Percentiles rank a stretch among this genome's conserved stretches.
phyloP scores from a whole-genome alignment of 1,284 basidiomycete species.

The Mycosarcoma mackinlayi region DNA sequence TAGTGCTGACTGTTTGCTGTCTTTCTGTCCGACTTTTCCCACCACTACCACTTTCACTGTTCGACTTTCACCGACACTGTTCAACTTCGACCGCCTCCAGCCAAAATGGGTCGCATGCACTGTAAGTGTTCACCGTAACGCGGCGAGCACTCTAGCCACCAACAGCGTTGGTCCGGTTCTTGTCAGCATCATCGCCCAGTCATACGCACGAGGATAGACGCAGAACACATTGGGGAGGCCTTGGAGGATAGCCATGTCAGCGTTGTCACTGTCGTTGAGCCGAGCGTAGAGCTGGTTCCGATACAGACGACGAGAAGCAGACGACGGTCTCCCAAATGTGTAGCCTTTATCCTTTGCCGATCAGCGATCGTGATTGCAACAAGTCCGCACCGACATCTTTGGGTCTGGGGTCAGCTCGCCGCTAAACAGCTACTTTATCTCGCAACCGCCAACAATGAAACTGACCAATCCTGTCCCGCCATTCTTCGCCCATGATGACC shows the following conservation, averaged over 20 bases:
- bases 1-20: conserved; percentile 60
- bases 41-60: conserved; percentile 14
- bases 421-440: background rate
- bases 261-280: too few species aligned
- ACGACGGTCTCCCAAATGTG: background rate
- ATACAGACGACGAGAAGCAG: too few species aligned
- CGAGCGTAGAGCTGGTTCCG: too few species aligned
- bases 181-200: conserved; percentile 5
- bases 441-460: too few species aligned
- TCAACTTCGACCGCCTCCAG: conserved; percentile 32
- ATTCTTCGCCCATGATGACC: background rate
- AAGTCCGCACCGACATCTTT: background rate
- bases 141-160: conserved; percentile 23
- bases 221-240: too few species aligned
- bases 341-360: background rate
- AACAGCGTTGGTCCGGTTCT: background rate
- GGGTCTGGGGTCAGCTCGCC: conserved; percentile 16
- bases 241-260: too few species aligned
- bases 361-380: background rate
- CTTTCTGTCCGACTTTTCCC: conserved; percentile 41
- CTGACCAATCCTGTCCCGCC: background rate
- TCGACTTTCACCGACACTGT: conserved; percentile 8
- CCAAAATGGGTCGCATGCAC: conserved; percentile 69
- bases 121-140: conserved; percentile 40
- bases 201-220: background rate